These are phyloP conservation scores for Jamesozyma rosinii DNA, from an alignment of 805 yeast species.

Conservation along the genomic window DNA sequence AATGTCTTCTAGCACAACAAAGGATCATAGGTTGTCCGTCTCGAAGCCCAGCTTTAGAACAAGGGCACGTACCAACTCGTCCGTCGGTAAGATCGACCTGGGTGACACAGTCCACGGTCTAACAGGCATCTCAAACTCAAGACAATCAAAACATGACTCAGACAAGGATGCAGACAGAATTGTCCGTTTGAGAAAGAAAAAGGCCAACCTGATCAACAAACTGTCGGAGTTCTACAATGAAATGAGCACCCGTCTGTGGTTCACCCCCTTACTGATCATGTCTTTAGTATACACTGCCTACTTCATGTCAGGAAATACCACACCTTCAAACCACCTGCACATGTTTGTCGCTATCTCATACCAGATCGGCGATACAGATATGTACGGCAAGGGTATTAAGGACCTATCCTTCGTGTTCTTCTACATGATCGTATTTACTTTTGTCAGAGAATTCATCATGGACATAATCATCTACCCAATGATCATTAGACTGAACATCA, in stretches of 20 bases:
- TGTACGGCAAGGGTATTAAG: conserved; percentile 78
- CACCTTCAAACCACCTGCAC: conserved; percentile 53
- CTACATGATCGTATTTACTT: conserved; percentile 81
- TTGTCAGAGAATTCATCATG: conserved; percentile 86
- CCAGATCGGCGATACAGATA: conserved; percentile 46
- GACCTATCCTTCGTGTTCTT: conserved; percentile 74
- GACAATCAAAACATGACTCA: not conserved
- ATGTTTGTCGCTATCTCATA: conserved; percentile 60
- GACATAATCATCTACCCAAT: conserved; percentile 68
- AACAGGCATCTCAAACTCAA: conserved; percentile 1
- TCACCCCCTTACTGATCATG: conserved; percentile 50
- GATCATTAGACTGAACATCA: conserved; percentile 39
- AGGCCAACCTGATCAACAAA: not conserved
- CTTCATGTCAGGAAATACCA: conserved; percentile 46
- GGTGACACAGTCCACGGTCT: conserved; percentile 56
- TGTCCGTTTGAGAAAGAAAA: not conserved
- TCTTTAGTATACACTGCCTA: conserved; percentile 35
- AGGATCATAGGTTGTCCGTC: not conserved
- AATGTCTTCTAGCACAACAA: not conserved
- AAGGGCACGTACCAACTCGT: conserved; percentile 43
- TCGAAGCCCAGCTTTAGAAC: conserved; percentile 1
- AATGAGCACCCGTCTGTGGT: conserved; percentile 51
- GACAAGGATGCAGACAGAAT: not conserved
- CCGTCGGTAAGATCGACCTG: conserved; percentile 63
- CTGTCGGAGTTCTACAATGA: not conserved